These are phyloP conservation scores for Neofusicoccum cordaticola DNA, from an alignment of 2,329 filamentous ascomycete genomes.

Conservation along the genomic window DNA sequence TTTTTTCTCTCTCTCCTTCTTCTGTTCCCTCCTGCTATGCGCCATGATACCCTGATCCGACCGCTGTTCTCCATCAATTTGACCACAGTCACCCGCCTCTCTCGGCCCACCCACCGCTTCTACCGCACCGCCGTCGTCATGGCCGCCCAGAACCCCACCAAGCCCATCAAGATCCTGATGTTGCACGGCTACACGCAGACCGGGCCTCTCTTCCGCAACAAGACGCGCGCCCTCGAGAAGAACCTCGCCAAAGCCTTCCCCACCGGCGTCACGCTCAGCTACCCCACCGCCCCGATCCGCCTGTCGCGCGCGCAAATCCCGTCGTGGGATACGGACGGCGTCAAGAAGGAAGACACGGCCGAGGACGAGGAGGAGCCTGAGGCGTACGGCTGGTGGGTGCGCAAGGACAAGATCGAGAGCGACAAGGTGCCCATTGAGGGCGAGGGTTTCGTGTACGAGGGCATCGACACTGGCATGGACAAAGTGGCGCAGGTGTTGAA, in stretches of 20 bases:
- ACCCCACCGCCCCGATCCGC: constrained; percentile 46
- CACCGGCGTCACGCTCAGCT: constrained; percentile 46
- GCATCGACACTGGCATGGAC: constrained; percentile 66
- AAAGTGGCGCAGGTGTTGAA: constrained; percentile 61
- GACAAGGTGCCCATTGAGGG: constrained; percentile 35
- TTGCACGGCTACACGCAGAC: constrained; percentile 83
- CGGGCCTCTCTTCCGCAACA: constrained; percentile 77
- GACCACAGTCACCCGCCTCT: neutral
- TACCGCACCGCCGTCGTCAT: constrained; percentile 23
- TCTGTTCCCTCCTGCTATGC: neutral
- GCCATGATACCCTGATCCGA: constrained; percentile 9
- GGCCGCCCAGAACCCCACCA: constrained; percentile 30
- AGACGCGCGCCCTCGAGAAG: constrained; percentile 85
- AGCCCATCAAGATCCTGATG: constrained; percentile 48
- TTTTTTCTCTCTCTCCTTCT: neutral
- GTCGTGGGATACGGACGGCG: constrained; percentile 22
- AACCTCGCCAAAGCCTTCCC: constrained; percentile 71
- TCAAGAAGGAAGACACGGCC: constrained; percentile 26
- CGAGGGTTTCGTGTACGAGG: constrained; percentile 57
- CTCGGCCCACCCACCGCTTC: neutral
- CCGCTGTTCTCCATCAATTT: neutral
- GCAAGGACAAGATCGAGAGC: constrained; percentile 53
- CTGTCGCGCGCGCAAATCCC: constrained; percentile 48
- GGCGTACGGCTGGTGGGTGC: constrained; percentile 80
- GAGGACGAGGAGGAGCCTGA: constrained; percentile 57